Conservation (phyloP, 768 basidiomycete genomes). For the Amanita jacksonii region DNA sequence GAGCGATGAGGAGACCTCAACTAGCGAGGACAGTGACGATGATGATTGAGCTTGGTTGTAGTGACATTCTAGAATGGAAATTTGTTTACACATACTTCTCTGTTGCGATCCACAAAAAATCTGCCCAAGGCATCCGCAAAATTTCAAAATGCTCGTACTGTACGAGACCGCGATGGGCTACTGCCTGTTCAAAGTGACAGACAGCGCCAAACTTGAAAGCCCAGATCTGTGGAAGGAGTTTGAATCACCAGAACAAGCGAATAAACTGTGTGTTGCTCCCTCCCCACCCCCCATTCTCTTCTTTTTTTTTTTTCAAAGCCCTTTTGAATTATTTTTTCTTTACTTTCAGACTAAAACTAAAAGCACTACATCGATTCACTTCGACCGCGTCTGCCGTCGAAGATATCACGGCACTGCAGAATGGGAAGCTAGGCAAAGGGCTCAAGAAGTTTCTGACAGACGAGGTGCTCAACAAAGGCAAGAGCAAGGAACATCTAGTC, state of each 20-base stretch:
- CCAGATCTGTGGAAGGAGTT: constrained; percentile 90
- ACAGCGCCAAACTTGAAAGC: constrained; percentile 78
- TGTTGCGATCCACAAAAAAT: not conserved
- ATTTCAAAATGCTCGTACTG: constrained; percentile 74
- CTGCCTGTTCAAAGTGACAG: constrained; percentile 94
- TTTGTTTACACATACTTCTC: not conserved
- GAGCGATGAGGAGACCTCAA: constrained; percentile 7
- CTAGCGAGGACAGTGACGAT: constrained; percentile 10
- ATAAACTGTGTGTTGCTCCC: constrained; percentile 64
- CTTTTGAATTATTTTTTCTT: not conserved
- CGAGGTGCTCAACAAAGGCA: constrained; percentile 81
- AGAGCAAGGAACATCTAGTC: constrained; percentile 74
- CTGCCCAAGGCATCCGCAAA: too few species aligned
- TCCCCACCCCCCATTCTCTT: constrained; percentile 2
- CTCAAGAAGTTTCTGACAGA: constrained; percentile 90
- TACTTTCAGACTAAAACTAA: constrained; percentile 72
- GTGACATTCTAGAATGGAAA: constrained; percentile 2
- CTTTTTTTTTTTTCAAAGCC: constrained; percentile 9
- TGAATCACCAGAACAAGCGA: constrained; percentile 85
- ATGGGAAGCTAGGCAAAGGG: constrained; percentile 87
- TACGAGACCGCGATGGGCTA: constrained; percentile 96
- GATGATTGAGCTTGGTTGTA: constrained; percentile 3
- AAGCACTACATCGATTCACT: constrained; percentile 92
- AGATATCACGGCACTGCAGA: constrained; percentile 88
- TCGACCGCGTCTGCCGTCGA: constrained; percentile 96